Evolutionary conservation across 192 early-diverging fungal species (phyloP), one percentile per base, ranked within the genome.

Genomic region (Mortierella antarctica): DNA sequence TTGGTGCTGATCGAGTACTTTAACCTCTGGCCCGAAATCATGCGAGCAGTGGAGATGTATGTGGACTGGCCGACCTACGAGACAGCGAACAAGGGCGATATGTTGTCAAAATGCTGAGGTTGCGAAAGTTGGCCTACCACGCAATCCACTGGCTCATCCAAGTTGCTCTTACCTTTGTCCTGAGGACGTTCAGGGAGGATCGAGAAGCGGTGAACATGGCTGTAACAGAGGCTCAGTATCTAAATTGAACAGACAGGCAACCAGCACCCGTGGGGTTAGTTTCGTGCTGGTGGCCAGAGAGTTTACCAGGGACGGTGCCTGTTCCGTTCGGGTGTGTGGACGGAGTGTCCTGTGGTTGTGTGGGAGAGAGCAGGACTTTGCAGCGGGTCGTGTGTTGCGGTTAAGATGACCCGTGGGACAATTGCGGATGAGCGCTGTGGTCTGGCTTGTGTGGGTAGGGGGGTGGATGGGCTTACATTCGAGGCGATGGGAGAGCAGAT

Each of bases 1-100:
- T 72, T 80, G 58, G 77, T 68, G 57, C 65, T 68, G 39, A 80
- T 58, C 5, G 77, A 72, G 55, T 80, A 80, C 51, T 59, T 71
- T 56, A 80, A 31, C 59, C 77, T 72, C 70, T 80, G 77, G 41
- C 77, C 70, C 18, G 77, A 80, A 60, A 80, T 45, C 70, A 72
- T 64, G 13, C 77, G 77, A 20, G 77, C 77, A 15, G 77, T 63
- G n/a, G 69, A 56, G 42, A 80, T 72, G 53, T 72, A 72, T 72
- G 77, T 80, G n/a, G 77, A 80, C 61, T 80, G 69, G 44, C 77
- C 77, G 53, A 72, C 58, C 77, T 80, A 50, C 49, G 15, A 31
- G 21, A 31, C 62, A 49, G 18, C 5, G 21, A 50, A 18, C 4
- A 23, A 52, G 40, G 40, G 52, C 47, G 20, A 9, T 49, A 12